Percentiles rank a stretch among this genome's conserved stretches.
These are phyloP conservation scores for Raphanus raphanistrum DNA, from an alignment of 345 rosid genomes.

Conservation along the genomic window DNA sequence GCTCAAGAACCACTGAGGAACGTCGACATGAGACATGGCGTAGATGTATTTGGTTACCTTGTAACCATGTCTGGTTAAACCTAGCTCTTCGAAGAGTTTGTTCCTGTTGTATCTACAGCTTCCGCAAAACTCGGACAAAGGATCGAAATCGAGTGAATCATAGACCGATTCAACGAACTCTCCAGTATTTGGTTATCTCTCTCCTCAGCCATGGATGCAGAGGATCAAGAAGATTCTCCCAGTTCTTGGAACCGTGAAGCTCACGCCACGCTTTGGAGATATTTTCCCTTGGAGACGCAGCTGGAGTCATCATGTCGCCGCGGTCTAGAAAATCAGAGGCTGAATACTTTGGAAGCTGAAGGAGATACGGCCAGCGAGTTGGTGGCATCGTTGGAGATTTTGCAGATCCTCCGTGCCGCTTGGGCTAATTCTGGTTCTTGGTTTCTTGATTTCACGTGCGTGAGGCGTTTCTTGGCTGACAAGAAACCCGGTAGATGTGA, in stretches of 20 bases:
- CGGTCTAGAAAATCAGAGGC: conserved; percentile 54
- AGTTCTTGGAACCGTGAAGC: conserved; percentile 48
- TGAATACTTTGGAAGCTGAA: conserved; percentile 44
- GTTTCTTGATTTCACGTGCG: conserved; percentile 24
- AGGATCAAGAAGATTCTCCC: conserved; percentile 57
- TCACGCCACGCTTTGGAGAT: conserved; percentile 52
- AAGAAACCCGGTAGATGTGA: conserved; percentile 36
- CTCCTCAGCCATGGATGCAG: conserved; percentile 56
- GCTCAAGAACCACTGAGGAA: conserved; percentile 57
- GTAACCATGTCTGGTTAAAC: conserved; percentile 54
- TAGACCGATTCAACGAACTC: conserved; percentile 59
- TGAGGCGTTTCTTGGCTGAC: conserved; percentile 34
- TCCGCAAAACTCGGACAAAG: conserved; percentile 60
- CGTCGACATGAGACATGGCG: conserved; percentile 65
- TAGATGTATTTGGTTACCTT: conserved; percentile 54
- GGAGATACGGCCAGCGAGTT: conserved; percentile 46
- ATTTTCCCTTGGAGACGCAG: conserved; percentile 52
- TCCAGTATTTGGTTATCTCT: conserved; percentile 59
- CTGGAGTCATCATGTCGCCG: conserved; percentile 63
- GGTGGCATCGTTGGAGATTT: conserved; percentile 30
- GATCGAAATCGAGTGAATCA: conserved; percentile 65
- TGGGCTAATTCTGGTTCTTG: conserved; percentile 27
- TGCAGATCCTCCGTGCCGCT: conserved; percentile 28
- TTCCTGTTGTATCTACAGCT: conserved; percentile 55
- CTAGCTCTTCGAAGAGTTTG: conserved; percentile 55